Evolutionary conservation across 192 early-diverging fungal genomes (phyloP).

Genomic region (Linnemannia elongata): DNA sequence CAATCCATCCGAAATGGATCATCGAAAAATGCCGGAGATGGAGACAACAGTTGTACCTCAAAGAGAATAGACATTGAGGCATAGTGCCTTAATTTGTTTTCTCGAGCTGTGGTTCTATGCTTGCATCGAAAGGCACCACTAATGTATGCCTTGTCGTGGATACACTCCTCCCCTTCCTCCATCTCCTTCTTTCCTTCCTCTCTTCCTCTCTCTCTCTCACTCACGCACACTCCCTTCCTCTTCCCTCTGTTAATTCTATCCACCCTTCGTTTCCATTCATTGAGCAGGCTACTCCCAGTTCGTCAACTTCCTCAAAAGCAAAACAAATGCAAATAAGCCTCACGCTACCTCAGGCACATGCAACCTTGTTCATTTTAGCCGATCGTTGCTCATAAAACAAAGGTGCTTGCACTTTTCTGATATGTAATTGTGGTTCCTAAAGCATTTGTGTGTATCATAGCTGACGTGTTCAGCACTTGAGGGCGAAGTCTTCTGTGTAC

Average conservation of each 20-base stretch:
- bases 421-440: neutral
- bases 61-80: neutral
- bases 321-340: neutral
- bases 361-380: neutral
- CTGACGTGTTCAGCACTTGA: too few relatives aligned
- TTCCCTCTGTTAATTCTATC: neutral
- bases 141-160: neutral
- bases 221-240: neutral
- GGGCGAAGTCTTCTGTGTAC: too few relatives aligned
- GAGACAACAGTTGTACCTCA: neutral
- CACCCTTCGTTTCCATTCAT: neutral
- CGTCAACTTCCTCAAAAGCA: neutral
- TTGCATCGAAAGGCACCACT: neutral
- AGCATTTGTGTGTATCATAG: neutral
- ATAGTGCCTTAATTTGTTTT: neutral
- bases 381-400: neutral
- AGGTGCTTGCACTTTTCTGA: neutral
- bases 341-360: neutral
- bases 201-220: neutral
- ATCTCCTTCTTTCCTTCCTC: neutral
- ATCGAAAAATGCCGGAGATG: neutral
- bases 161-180: neutral
- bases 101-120: neutral
- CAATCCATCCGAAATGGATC: neutral
- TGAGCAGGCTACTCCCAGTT: neutral